These are phyloP conservation scores for Phytopythium cucurbitacearum DNA, from an alignment of 352 stramenopile genomes.

Conservation along the genomic window DNA sequence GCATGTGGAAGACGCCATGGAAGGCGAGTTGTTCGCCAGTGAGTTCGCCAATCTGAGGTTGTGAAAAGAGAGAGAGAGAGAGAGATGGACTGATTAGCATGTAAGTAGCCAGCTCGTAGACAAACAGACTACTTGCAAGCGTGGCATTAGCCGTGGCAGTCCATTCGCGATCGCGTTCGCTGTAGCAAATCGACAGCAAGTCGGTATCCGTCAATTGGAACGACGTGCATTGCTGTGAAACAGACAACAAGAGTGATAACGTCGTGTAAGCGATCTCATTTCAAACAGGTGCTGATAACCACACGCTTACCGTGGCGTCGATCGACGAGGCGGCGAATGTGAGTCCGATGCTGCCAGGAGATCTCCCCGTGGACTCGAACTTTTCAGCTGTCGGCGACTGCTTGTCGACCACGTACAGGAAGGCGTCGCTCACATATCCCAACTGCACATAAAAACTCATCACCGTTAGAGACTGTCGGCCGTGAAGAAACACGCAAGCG, in stretches of 20 bases:
- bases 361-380: constrained; percentile 28
- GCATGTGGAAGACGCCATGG: constrained; percentile 15
- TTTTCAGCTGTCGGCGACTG: constrained; percentile 18
- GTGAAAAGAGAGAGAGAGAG: too few relatives aligned
- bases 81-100: too few relatives aligned
- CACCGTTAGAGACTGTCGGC: not conserved
- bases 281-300: too few relatives aligned
- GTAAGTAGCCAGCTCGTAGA: too few relatives aligned
- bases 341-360: constrained; percentile 21
- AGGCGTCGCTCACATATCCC: constrained; percentile 35
- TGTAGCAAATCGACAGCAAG: constrained; percentile 29
- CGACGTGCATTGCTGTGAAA: constrained; percentile 14
- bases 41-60: constrained; percentile 5
- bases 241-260: too few relatives aligned
- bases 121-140: not conserved
- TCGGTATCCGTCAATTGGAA: constrained; percentile 10
- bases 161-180: constrained; percentile 14
- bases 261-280: too few relatives aligned
- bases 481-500: not conserved
- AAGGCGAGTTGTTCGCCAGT: constrained; percentile 9
- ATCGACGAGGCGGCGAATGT: constrained; percentile 38
- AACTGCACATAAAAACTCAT: constrained; percentile 9
- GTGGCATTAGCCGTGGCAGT: constrained; percentile 17
- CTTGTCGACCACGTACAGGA: constrained; percentile 48
- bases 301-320: constrained; percentile 7